A percentile compares a stretch with the other conserved stretches of the same genome.
Conservation (phyloP, 345 rosid genomes). For the Gossypium rotundifolium region DNA sequence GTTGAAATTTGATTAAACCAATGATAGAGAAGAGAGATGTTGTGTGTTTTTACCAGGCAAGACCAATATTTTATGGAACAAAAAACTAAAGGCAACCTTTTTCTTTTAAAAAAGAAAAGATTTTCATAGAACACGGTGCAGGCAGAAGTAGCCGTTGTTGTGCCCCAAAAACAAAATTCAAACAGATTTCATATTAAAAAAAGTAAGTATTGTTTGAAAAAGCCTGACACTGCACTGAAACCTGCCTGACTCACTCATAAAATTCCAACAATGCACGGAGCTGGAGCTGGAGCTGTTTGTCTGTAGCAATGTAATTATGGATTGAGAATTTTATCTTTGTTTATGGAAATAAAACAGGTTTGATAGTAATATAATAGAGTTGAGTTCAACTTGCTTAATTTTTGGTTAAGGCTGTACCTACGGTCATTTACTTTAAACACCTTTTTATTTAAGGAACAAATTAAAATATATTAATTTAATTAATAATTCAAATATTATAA, state of each 20-base stretch:
- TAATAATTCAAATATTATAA: too few relatives aligned
- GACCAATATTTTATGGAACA: not conserved
- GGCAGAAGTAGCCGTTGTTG: not conserved
- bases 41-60: too few relatives aligned
- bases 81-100: not conserved
- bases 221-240: not conserved
- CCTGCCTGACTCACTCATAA: not conserved
- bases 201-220: not conserved
- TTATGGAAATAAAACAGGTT: too few relatives aligned
- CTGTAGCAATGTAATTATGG: too few relatives aligned
- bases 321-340: too few relatives aligned
- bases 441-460: too few relatives aligned
- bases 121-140: not conserved
- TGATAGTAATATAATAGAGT: too few relatives aligned
- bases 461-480: too few relatives aligned
- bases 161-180: not conserved
- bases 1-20: constrained; percentile 16
- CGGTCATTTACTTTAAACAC: too few relatives aligned
- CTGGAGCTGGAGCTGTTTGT: not conserved
- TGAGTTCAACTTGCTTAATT: too few relatives aligned
- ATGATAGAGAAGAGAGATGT: constrained; percentile 4
- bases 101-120: not conserved
- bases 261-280: not conserved
- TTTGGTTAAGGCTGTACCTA: too few relatives aligned
- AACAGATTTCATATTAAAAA: not conserved